Evolutionary conservation across 805 yeast genomes (phyloP), one percentile per base, ranked within the genome.

Genomic region (Candida ficus): DNA sequence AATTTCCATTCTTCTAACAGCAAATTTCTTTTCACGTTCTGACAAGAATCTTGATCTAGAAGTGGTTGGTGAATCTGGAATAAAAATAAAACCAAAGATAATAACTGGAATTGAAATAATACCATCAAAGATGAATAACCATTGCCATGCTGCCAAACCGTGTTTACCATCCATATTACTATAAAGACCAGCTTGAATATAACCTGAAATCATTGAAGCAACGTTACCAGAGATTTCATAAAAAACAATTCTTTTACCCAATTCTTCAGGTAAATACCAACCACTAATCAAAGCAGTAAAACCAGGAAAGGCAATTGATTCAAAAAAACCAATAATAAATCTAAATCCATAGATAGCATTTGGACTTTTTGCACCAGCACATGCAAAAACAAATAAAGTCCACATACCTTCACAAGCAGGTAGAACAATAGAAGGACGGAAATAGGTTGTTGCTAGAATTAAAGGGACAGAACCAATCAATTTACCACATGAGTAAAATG

Each of bases 371-470:
- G 55, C 57, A 43, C 63, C 67, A 45, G 69, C 76, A 18, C 68
- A 63, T 21, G 70, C 68, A 13, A 83, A 59, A 2, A 87, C 80
- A 41, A 78, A 67, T 8, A 78, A 53, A 1, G 83, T 71, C 90
- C 89, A 83, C 29, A 68, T 53, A 14, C 79, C 49, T 47, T 81
- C 89, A 42, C 73, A 59, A 6, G 60, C 37, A 2, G 82, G 82
- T 32, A 60, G 35, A 2, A 56, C 48, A 5, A 57, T 38, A 41
- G 46, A 44, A 66, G 73, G 55, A 70, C 75, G 48, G 73, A 63
- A 16, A 82, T 80, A 23, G 67, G 56, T 26, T 72, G 70, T 41
- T 70, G 70, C 33, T 78, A 62, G 16, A 75, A 53, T 53, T 71
- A 76, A 52, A 72, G 62, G 63, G 75, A 76, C 5, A 84, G 87